A percentile compares a stretch with the other conserved stretches of the same genome.
These are phyloP conservation scores for Jatropha multifida DNA, from an alignment of 441 rosid genomes.

Conservation along the genomic window DNA sequence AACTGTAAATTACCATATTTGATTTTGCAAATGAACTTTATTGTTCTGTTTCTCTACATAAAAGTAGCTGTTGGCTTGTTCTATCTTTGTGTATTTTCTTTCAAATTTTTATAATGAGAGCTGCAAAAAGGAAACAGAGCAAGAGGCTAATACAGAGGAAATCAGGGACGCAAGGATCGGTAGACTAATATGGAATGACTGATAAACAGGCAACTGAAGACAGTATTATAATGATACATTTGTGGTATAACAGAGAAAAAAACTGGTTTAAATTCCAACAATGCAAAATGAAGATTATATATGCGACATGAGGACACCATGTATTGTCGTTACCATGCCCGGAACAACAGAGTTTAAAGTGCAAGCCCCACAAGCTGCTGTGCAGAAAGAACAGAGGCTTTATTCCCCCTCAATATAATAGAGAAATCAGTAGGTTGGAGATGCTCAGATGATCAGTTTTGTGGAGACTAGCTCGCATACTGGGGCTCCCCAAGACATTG, in stretches of 20 bases:
- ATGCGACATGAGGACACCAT: neutral
- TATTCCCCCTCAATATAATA: slow-evolving; percentile 22
- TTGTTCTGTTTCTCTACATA: no score
- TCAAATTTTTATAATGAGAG: no score
- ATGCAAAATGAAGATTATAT: slow-evolving; percentile 1
- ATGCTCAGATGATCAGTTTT: slow-evolving; percentile 15
- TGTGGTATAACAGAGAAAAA: slow-evolving; percentile 7
- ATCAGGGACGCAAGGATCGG: no score
- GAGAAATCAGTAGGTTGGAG: slow-evolving; percentile 20
- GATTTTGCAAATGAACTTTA: neutral
- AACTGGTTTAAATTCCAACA: neutral
- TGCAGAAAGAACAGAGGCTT: slow-evolving; percentile 17
- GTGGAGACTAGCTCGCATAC: slow-evolving; percentile 27
- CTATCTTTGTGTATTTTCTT: no score
- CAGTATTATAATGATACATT: slow-evolving; percentile 13
- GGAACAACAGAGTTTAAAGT: slow-evolving; percentile 15
- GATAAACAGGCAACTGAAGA: neutral
- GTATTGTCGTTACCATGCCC: slow-evolving; percentile 17
- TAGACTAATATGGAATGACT: neutral
- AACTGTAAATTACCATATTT: neutral
- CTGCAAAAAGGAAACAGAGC: no score
- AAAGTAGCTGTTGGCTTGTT: no score
- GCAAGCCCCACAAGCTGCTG: slow-evolving; percentile 13
- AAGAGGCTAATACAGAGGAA: no score
- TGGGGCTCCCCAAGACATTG: slow-evolving; percentile 58